Evolutionary conservation across 768 basidiomycete species (phyloP).

Genomic region (Hortiboletus campestris): DNA sequence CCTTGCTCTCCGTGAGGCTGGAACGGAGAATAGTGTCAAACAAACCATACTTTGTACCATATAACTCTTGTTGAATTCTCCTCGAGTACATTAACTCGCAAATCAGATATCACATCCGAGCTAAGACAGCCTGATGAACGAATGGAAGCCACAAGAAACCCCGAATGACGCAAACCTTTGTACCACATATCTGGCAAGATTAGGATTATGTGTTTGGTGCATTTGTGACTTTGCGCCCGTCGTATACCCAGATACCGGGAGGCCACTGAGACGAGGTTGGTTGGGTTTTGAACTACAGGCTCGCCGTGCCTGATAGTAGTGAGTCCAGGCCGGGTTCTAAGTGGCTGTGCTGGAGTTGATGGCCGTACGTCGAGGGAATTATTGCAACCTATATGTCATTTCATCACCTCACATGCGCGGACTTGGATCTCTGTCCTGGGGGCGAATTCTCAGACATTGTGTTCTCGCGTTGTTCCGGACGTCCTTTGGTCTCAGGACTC

Average conservation of each 20-base stretch:
- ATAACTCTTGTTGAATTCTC: conserved; percentile 57
- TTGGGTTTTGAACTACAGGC: conserved; percentile 10
- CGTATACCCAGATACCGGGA: background rate
- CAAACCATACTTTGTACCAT: conserved; percentile 66
- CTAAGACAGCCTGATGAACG: conserved; percentile 35
- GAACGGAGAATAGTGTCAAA: background rate
- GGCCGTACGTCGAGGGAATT: too few relatives aligned
- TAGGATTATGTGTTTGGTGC: conserved; percentile 26
- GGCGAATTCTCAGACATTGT: too few relatives aligned
- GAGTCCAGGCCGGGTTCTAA: background rate
- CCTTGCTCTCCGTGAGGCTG: conserved; percentile 42
- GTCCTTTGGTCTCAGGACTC: too few relatives aligned
- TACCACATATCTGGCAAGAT: conserved; percentile 31
- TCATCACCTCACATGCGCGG: too few relatives aligned
- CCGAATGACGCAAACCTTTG: conserved; percentile 24
- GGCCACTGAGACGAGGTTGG: background rate
- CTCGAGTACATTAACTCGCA: conserved; percentile 61
- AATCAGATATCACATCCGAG: conserved; percentile 70
- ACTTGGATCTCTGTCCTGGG: too few relatives aligned
- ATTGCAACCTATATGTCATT: too few relatives aligned
- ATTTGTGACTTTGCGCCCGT: conserved; percentile 11
- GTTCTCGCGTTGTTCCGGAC: too few relatives aligned
- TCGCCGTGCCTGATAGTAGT: background rate
- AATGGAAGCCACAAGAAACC: background rate
- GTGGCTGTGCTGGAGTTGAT: conserved; percentile 24